Evolutionary conservation across 1,139 yeast species (phyloP).

Genomic region (Suhomyces chickasaworum): DNA sequence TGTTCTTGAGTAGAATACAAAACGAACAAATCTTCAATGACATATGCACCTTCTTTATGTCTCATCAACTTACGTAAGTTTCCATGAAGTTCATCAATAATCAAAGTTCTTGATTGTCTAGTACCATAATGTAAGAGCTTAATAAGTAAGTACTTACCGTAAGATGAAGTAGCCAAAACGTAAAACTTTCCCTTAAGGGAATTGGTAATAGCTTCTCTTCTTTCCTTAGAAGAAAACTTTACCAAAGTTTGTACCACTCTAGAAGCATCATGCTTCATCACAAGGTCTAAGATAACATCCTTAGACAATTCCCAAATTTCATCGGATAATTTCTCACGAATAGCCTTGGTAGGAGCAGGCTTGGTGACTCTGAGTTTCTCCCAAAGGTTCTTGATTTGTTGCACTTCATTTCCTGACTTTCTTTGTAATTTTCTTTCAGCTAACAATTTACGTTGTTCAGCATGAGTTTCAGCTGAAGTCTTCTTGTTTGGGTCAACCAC

Average conservation of each 20-base stretch:
- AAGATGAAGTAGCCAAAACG: slow-evolving; percentile 84
- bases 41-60: slow-evolving; percentile 99
- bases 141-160: slow-evolving; percentile 88
- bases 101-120: slow-evolving; percentile 70
- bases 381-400: slow-evolving; percentile 86
- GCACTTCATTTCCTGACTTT: slow-evolving; percentile 83
- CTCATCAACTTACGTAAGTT: slow-evolving; percentile 88
- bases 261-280: slow-evolving; percentile 94
- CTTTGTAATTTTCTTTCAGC: slow-evolving; percentile 85
- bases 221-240: slow-evolving; percentile 78
- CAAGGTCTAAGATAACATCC: slow-evolving; percentile 79
- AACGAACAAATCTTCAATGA: slow-evolving; percentile 89
- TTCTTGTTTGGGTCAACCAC: slow-evolving; percentile 47
- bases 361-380: slow-evolving; percentile 85
- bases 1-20: slow-evolving; percentile 84
- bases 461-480: slow-evolving; percentile 69
- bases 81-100: slow-evolving; percentile 86
- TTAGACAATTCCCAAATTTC: slow-evolving; percentile 85
- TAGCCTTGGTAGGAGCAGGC: slow-evolving; percentile 76
- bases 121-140: slow-evolving; percentile 92
- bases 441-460: slow-evolving; percentile 76
- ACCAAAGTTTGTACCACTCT: slow-evolving; percentile 93
- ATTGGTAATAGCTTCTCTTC: slow-evolving; percentile 70
- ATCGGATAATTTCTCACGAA: slow-evolving; percentile 76
- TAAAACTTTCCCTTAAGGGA: slow-evolving; percentile 78